Conservation (phyloP, 495 filamentous ascomycete genomes). For the Hyaloscypha bicolor region DNA sequence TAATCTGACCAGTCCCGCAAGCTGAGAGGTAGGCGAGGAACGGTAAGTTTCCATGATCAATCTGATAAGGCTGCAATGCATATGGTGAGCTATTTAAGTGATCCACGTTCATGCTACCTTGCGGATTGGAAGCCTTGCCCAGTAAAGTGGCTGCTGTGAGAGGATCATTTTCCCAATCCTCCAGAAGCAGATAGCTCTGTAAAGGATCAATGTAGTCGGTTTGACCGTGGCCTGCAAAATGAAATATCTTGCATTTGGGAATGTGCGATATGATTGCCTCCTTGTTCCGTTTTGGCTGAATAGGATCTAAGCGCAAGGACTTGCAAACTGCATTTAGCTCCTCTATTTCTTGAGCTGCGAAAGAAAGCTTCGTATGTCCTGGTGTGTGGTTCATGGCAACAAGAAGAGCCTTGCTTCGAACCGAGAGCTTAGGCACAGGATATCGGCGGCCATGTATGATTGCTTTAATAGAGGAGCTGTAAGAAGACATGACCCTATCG, state of each 20-base stretch:
- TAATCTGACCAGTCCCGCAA: slow-evolving; percentile 34
- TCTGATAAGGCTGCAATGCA: too few species aligned
- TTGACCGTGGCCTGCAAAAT: slow-evolving; percentile 20
- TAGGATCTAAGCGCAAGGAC: neutral
- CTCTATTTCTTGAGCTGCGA: neutral
- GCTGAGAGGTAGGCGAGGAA: slow-evolving; percentile 30
- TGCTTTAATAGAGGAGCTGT: slow-evolving; percentile 36
- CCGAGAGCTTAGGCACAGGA: neutral
- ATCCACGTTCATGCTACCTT: too few species aligned
- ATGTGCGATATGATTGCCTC: slow-evolving; percentile 28
- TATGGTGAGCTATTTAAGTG: too few species aligned
- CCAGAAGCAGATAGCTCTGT: slow-evolving; percentile 34
- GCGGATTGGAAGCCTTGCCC: too few species aligned
- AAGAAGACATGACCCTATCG: slow-evolving; percentile 35
- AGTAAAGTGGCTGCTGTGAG: slow-evolving; percentile 35
- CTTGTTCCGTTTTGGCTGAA: slow-evolving; percentile 17
- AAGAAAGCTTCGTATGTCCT: too few species aligned
- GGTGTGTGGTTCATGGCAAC: slow-evolving; percentile 33
- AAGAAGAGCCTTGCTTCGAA: slow-evolving; percentile 17
- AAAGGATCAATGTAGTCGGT: slow-evolving; percentile 33
- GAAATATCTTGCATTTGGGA: slow-evolving; percentile 29
- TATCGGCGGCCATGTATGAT: slow-evolving; percentile 21
- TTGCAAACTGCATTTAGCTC: slow-evolving; percentile 10
- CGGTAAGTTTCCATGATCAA: slow-evolving; percentile 22
- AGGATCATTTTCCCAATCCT: slow-evolving; percentile 25